phyloP scores from a whole-genome alignment of 2,329 filamentous ascomycete species.

The Alternaria panax region DNA sequence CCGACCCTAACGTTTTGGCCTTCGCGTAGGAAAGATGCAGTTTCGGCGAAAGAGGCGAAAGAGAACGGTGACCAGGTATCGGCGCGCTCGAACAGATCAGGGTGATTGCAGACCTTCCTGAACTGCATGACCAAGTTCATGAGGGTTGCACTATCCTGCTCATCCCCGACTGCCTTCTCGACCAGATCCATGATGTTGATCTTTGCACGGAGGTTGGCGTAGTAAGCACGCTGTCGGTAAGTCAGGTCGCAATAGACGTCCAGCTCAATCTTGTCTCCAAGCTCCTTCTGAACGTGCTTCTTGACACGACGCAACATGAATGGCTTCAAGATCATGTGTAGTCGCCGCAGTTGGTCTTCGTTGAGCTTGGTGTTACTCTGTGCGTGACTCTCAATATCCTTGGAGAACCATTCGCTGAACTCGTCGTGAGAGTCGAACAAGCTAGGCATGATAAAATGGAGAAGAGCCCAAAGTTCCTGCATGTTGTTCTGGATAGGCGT shows the following conservation, averaged over 20 bases:
- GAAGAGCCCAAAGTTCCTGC: constrained; percentile 96
- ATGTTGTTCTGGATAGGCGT: constrained; percentile 99
- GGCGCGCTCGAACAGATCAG: constrained; percentile 93
- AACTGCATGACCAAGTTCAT: constrained; percentile 99
- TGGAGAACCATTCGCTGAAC: constrained; percentile 93
- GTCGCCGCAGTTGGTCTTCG: constrained; percentile 92
- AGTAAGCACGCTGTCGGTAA: constrained; percentile 93
- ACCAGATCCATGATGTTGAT: constrained; percentile 99
- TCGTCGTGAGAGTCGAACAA: constrained; percentile 94
- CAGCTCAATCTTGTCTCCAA: constrained; percentile 97
- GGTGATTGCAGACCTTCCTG: constrained; percentile 98
- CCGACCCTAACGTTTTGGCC: constrained; percentile 78
- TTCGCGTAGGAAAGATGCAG: constrained; percentile 91
- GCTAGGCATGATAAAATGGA: constrained; percentile 99
- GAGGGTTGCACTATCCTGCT: constrained; percentile 91
- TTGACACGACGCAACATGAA: constrained; percentile 99
- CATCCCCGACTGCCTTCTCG: constrained; percentile 94
- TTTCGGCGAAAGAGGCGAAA: constrained; percentile 88
- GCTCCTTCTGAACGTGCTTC: constrained; percentile 98
- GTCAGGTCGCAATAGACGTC: constrained; percentile 97
- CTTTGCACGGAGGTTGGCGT: constrained; percentile 90
- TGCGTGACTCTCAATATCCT: constrained; percentile 96
- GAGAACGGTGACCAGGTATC: constrained; percentile 89
- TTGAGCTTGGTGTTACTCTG: constrained; percentile 99
- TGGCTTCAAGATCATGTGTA: constrained; percentile 98